Percentiles rank a stretch among this genome's conserved stretches.
Evolutionary conservation across 1,284 basidiomycete genomes (phyloP).

Genomic region (Ceratorhiza oryzae-sativae): DNA sequence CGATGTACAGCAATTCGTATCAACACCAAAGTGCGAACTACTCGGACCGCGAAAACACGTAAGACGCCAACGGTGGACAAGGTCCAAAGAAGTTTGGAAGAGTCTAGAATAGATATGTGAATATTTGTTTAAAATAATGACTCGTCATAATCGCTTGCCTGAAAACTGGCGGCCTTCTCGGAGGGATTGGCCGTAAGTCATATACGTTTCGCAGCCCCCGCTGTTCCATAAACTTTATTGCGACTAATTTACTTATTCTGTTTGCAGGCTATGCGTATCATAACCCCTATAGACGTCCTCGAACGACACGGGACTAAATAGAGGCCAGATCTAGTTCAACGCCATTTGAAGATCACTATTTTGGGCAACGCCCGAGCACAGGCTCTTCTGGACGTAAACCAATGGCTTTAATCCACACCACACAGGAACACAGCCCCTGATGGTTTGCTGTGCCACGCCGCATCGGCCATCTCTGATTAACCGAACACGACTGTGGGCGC

Average conservation of each 20-base stretch:
- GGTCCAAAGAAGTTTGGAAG: too few relatives aligned
- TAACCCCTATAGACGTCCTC: not conserved
- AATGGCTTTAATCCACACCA: slow-evolving; percentile 7
- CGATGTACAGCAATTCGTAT: slow-evolving; percentile 52
- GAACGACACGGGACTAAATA: not conserved
- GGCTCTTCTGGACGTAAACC: not conserved
- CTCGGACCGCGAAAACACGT: too few relatives aligned
- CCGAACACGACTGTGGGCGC: not conserved
- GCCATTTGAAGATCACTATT: not conserved
- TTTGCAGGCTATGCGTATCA: slow-evolving; percentile 7
- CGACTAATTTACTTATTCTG: not conserved
- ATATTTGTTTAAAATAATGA: not conserved
- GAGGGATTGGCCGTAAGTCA: not conserved
- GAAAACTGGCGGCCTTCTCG: not conserved
- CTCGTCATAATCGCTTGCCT: not conserved
- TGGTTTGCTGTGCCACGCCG: not conserved
- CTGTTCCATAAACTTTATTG: not conserved
- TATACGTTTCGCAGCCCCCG: not conserved
- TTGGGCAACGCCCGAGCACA: not conserved
- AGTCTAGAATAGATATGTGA: slow-evolving; percentile 4
- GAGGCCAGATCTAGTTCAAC: not conserved
- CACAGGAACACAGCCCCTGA: not conserved
- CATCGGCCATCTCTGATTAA: slow-evolving; percentile 4
- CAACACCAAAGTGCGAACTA: too few relatives aligned
- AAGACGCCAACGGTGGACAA: too few relatives aligned